Conservation (phyloP, 2,329 filamentous ascomycete species). For the Tolypocladium tropicale region DNA sequence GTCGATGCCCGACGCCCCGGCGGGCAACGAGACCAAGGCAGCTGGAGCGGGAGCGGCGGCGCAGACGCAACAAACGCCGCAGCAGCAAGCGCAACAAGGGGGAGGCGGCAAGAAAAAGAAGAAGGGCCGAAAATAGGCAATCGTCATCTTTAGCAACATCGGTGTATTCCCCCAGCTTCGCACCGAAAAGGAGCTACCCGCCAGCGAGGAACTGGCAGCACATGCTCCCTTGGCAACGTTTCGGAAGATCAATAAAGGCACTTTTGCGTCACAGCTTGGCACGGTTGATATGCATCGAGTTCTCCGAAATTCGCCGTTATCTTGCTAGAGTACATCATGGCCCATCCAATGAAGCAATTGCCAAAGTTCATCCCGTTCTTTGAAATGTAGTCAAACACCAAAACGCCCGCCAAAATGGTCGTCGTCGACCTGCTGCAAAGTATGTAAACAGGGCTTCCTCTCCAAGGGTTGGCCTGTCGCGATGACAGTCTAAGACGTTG, state of each 20-base stretch:
- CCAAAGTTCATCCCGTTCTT: not conserved
- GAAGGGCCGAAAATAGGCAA: conserved; percentile 55
- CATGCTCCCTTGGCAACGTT: not conserved
- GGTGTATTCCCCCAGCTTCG: too few species aligned
- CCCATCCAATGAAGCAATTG: conserved; percentile 6
- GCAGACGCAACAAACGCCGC: conserved; percentile 13
- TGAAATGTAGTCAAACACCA: conserved; percentile 3
- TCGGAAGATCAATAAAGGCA: not conserved
- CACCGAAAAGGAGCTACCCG: too few species aligned
- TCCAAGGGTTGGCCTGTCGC: not conserved
- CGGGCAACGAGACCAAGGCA: conserved; percentile 5
- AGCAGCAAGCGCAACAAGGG: conserved; percentile 13
- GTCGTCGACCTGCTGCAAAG: not conserved
- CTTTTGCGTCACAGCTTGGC: not conserved
- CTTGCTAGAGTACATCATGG: conserved; percentile 8
- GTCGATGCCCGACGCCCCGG: conserved; percentile 29
- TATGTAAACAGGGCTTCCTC: not conserved
- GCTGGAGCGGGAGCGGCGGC: conserved; percentile 12
- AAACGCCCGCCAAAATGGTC: not conserved
- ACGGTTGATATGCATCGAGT: not conserved
- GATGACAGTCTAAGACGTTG: not conserved
- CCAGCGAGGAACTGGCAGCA: not conserved
- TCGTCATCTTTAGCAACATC: not conserved
- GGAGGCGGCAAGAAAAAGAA: conserved; percentile 55
- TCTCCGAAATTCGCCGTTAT: not conserved